phyloP scores from a whole-genome alignment of 495 filamentous ascomycete species.

The Penicillium taxi region DNA sequence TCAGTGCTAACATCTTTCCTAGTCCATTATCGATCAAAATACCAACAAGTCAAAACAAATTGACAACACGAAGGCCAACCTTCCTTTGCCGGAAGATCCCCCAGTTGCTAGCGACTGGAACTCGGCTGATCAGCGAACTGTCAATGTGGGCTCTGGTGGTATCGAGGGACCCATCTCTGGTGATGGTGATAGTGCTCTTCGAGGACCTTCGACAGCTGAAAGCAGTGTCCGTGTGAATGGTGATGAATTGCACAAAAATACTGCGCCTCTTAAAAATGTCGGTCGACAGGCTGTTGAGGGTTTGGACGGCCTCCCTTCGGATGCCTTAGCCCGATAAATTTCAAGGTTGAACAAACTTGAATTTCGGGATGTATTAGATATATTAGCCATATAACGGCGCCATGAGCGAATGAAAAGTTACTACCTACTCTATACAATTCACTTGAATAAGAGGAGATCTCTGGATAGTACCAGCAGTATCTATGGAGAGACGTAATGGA shows the following conservation, averaged over 20 bases:
- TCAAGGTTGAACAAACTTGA: conserved; percentile 5
- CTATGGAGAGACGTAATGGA: too few relatives aligned
- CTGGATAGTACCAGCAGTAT: too few relatives aligned
- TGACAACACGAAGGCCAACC: conserved; percentile 56
- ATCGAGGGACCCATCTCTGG: conserved; percentile 46
- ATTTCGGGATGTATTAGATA: conserved; percentile 13
- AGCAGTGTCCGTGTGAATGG: conserved; percentile 49
- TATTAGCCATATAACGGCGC: conserved; percentile 14
- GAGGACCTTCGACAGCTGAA: conserved; percentile 54
- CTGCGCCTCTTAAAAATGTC: conserved; percentile 32
- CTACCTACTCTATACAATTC: too few relatives aligned
- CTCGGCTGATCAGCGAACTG: conserved; percentile 55
- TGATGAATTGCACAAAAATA: conserved; percentile 30
- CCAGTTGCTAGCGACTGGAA: conserved; percentile 69
- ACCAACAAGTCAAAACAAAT: conserved; percentile 55
- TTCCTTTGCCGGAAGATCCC: conserved; percentile 72
- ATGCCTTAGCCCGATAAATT: conserved; percentile 34
- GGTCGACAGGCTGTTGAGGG: conserved; percentile 50
- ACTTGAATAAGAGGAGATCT: too few relatives aligned
- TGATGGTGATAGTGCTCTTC: conserved; percentile 46
- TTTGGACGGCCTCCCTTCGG: conserved; percentile 42
- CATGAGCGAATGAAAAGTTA: conserved; percentile 13
- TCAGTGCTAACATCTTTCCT: conserved; percentile 1
- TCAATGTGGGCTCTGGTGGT: conserved; percentile 60
- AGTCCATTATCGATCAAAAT: conserved; percentile 44